Percentiles rank a stretch among this genome's conserved stretches.
Evolutionary conservation across 371 early-diverging fungal genomes (phyloP).

Genomic region (Mortierella sp.): DNA sequence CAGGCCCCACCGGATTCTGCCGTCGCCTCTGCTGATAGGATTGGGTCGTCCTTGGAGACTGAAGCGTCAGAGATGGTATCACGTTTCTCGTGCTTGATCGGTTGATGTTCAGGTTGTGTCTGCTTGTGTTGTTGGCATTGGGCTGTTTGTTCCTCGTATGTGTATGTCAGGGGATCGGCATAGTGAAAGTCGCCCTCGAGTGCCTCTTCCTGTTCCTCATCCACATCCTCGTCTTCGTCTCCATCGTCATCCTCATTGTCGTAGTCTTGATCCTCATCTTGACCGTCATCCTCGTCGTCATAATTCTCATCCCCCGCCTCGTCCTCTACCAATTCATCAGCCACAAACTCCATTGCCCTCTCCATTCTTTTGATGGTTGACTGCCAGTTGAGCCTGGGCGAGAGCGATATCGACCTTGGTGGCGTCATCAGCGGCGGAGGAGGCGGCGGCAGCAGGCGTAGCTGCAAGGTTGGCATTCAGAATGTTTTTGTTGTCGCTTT

Average conservation of each 20-base stretch:
- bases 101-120: neutral
- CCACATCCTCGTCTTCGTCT: slow-evolving; percentile 8
- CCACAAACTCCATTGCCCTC: neutral
- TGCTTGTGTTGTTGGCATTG: neutral
- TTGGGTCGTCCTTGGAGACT: neutral
- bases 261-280: neutral
- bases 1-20: slow-evolving; percentile 29
- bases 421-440: no score
- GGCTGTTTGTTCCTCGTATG: neutral
- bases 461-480: neutral
- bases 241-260: neutral
- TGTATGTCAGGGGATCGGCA: neutral
- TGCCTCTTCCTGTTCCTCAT: slow-evolving; percentile 6
- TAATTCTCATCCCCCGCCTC: slow-evolving; percentile 6
- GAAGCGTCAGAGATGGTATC: neutral
- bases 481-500: neutral
- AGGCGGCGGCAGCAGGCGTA: neutral
- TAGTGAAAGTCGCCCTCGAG: slow-evolving; percentile 10
- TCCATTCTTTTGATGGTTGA: neutral
- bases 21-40: neutral
- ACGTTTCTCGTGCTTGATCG: neutral
- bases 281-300: neutral
- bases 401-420: no score
- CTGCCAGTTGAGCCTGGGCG: neutral
- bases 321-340: neutral